Base-by-base conservation (phyloP, 176 grass and related monocot genomes). In the Tuctoria greenei region DNA sequence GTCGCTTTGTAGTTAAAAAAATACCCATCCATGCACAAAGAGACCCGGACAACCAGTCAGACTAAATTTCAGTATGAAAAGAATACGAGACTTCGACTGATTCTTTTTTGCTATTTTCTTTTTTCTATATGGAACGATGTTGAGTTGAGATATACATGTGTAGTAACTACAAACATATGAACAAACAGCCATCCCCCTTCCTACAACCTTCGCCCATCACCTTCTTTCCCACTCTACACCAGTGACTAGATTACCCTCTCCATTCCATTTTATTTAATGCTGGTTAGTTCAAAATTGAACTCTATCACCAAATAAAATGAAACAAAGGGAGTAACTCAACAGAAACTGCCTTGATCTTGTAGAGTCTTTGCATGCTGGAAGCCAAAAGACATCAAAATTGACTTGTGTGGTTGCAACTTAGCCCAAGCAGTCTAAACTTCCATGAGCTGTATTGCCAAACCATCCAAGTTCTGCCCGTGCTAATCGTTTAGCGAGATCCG, bases 121-220 rank as follows among this genome's bases (percentile, higher is more conserved):
- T 55, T 77, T 37, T 69, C 63, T 58, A 46, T 83, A 66, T 74
- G 51, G 73, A 78, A 90, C n/a, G 66, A 84, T 69, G 40, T 14
- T 20, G 10, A 38, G 42, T 59, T 27, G 70, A 72, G 67, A 85
- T 93, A 81, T 93, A 90, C 91, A 90, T 51, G 82, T 85, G 69
- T 85, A 81, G 65, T 76, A 77, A 43, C 76, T 90, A 92, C 71
- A 74, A 56, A 81, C 73, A 85, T 85, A 90, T 87, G 74, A 90
- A 85, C 80, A 75, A 67, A 46, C 40, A 66, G 11, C 68, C 75
- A 83, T 40, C 40, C 75, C 65, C 41, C 40, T 64, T 45, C 66
- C 64, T 83, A 76, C 57, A 81, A 54, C 39, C 64, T 81, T 58
- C 51, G 21, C 61, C 37, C 27, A 10, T 39, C 16, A 7, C 27